phyloP scores from a whole-genome alignment of 2,329 filamentous ascomycete genomes.

The Escovopsis weberi region DNA sequence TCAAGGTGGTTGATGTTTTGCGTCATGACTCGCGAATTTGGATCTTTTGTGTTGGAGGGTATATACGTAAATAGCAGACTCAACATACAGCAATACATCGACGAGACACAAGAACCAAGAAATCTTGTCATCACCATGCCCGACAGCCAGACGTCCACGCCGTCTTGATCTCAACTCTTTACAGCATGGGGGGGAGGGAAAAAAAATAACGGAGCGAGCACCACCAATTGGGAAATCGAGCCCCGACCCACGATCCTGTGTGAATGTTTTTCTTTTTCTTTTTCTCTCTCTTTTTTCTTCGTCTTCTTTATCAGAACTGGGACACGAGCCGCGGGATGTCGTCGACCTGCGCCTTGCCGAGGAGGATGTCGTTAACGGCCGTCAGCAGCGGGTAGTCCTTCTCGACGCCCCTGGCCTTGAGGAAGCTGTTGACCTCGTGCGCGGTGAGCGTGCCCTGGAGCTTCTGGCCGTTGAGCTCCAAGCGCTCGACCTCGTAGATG shows the following conservation, averaged over 20 bases:
- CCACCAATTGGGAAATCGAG: too few relatives aligned
- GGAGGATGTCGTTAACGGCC: slow-evolving; percentile 66
- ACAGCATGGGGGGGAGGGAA: neutral
- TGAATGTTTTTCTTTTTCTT: neutral
- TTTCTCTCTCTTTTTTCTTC: neutral
- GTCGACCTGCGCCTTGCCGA: slow-evolving; percentile 61
- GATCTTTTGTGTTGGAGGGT: too few relatives aligned
- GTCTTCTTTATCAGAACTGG: neutral
- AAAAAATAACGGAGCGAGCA: neutral
- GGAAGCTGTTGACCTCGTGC: slow-evolving; percentile 77
- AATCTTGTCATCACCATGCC: too few relatives aligned
- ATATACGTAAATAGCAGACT: too few relatives aligned
- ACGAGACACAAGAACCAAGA: too few relatives aligned
- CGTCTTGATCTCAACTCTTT: too few relatives aligned
- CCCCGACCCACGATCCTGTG: too few relatives aligned
- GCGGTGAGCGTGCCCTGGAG: slow-evolving; percentile 89
- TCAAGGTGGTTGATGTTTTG: too few relatives aligned
- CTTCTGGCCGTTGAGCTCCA: slow-evolving; percentile 91
- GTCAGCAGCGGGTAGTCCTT: slow-evolving; percentile 85
- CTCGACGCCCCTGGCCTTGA: slow-evolving; percentile 65
- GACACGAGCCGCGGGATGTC: slow-evolving; percentile 62
- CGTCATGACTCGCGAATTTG: too few relatives aligned
- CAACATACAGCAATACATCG: too few relatives aligned
- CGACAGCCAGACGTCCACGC: too few relatives aligned
- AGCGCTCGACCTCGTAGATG: slow-evolving; percentile 76